Evolutionary conservation across 257 asterid genomes (phyloP), one percentile per base, ranked within the genome.

Genomic region (Nicotiana sylvestris): DNA sequence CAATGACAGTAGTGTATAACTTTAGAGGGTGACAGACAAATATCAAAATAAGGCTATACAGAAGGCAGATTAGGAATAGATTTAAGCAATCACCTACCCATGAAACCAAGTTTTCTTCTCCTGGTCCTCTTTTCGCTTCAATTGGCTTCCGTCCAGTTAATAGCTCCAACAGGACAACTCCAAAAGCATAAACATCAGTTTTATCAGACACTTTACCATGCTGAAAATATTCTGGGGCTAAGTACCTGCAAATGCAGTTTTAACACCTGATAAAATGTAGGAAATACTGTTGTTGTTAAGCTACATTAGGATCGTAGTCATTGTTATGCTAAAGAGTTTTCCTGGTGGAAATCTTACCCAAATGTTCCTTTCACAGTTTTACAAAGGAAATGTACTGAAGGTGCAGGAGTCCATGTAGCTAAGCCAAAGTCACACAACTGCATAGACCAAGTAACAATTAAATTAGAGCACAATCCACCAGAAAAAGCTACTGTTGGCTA

Each of bases 221-320:
- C 89, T 95, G 98, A 83, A 95, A 95, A 83, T 95, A 95, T 64
- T 95, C 98, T 9, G 98, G 98, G 66, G 98, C 98, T 81, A 95
- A 89, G 85, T 95, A 95, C 85, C 98, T 93, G 74, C 82, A 15
- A 66, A 67, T 76, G 6, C 65, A 65, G 29, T 76, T 70, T 76
- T 2, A 76, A 29, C 8, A 27, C 29, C 65, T 51, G 46, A 2
- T 51, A 27, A 67, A 49, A 29, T 29, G 16, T 13, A 15, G 27
- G 62, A 51, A 8, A 51, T 13, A 27, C 1, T 5, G 13, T 0
- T 51, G 0, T 7, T 27, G 65, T 15, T 51, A 76, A 76, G 80
- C 80, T 6, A 6, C 15, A 74, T 49, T 21, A 74, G 79, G 29
- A 51, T 51, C 27, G 1, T 6, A 74, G 64, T 27, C 80, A 51